These are phyloP conservation scores for Ascoidea tarda DNA, from an alignment of 805 yeast species.

Conservation along the genomic window DNA sequence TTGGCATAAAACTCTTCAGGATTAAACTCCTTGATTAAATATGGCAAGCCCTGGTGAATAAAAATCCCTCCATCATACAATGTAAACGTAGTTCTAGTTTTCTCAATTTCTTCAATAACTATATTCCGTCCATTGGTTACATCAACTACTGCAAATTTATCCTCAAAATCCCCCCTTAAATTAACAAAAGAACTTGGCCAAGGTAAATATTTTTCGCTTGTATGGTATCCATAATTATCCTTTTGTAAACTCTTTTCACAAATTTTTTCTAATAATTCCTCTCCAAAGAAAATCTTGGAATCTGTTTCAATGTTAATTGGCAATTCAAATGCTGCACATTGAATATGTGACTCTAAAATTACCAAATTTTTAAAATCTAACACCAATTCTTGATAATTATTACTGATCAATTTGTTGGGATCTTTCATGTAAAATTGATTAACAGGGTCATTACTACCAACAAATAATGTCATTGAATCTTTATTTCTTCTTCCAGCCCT, in stretches of 20 bases:
- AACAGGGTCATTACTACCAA: constrained; percentile 72
- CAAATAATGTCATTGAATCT: constrained; percentile 75
- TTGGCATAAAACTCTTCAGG: constrained; percentile 68
- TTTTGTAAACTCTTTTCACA: constrained; percentile 25
- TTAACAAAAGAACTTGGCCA: constrained; percentile 72
- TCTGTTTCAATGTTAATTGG: constrained; percentile 50
- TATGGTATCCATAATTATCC: constrained; percentile 34
- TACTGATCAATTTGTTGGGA: constrained; percentile 41
- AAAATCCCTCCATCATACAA: constrained; percentile 87
- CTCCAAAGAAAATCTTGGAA: constrained; percentile 31
- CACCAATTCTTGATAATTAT: constrained; percentile 41
- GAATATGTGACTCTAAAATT: constrained; percentile 71
- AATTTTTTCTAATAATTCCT: constrained; percentile 17
- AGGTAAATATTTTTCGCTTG: constrained; percentile 50
- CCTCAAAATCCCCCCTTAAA: constrained; percentile 73
- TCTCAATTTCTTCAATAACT: constrained; percentile 82
- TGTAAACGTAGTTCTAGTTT: constrained; percentile 79
- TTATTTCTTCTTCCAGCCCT: constrained; percentile 85
- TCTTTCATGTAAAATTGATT: constrained; percentile 65
- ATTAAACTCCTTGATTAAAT: constrained; percentile 73
- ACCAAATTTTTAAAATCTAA: constrained; percentile 46
- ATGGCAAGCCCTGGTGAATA: constrained; percentile 87
- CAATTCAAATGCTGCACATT: constrained; percentile 85
- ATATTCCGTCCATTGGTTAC: constrained; percentile 61
- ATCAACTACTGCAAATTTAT: constrained; percentile 79